Percentiles rank a stretch among this genome's conserved stretches.
These are phyloP conservation scores for Zygosaccharomyces bisporus DNA, from an alignment of 805 yeast species.

Conservation along the genomic window DNA sequence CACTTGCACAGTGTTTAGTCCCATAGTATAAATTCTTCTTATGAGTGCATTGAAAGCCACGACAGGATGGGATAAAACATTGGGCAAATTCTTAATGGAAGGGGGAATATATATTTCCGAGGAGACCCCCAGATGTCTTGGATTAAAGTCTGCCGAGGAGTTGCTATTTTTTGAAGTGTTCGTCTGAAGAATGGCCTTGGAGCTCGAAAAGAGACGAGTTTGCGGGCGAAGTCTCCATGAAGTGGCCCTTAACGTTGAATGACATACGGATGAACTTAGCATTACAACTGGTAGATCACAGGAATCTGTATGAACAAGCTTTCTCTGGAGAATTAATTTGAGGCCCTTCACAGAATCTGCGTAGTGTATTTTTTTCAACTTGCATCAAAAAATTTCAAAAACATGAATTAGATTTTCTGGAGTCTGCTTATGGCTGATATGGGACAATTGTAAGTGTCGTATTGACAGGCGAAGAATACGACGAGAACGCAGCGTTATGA, in stretches of 20 bases:
- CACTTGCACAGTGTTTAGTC: slow-evolving; percentile 64
- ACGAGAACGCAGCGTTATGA: slow-evolving; percentile 18
- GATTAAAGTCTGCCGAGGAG: slow-evolving; percentile 32
- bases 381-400: background rate
- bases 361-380: background rate
- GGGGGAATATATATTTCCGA: slow-evolving; percentile 51
- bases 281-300: background rate
- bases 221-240: background rate
- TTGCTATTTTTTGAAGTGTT: slow-evolving; percentile 11
- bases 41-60: slow-evolving; percentile 44
- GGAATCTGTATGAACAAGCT: background rate
- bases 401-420: background rate
- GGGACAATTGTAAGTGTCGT: background rate
- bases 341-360: background rate
- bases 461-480: background rate
- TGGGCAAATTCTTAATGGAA: slow-evolving; percentile 44
- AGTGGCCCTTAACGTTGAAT: background rate
- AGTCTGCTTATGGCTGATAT: background rate
- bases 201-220: slow-evolving; percentile 5
- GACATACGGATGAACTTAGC: background rate
- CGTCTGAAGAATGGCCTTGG: slow-evolving; percentile 8
- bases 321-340: background rate
- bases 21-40: slow-evolving; percentile 59
- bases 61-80: slow-evolving; percentile 40
- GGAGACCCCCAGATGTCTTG: slow-evolving; percentile 41